Base-by-base conservation (phyloP, 2,329 filamentous ascomycete species). In the Colletotrichum sp. region DNA sequence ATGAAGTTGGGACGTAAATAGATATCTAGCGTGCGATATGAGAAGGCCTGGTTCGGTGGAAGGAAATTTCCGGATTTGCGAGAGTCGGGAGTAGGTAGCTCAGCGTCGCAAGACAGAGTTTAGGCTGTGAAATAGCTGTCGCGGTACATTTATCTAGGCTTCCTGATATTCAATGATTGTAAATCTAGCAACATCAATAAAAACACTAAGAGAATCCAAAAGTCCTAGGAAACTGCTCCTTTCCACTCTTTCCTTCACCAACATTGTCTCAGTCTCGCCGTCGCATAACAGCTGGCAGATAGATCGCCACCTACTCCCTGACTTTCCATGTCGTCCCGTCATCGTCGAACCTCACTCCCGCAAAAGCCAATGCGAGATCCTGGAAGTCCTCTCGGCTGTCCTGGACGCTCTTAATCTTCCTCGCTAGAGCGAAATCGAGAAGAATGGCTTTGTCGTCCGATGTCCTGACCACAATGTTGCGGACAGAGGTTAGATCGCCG, bases 181-280 rank as follows among this genome's bases (percentile, higher is more conserved):
- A 36, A 36, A 36, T 7, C 6, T 36, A 36, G 13, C 34, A 36
- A 36, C 0, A 15, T 3, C 34, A 36, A 36, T 1, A 36, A 3
- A 36, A 36, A 36, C 13, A 15, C 1, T 7, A 2, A 36, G 0
- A 4, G 34, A 15, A 0, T 36, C 0, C 34, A 2, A 36, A 36
- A 6, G 0, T 7, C 0, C 34, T 39, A 39, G 0, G 36, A 18
- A 39, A 18, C 15, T 5, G 1, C 1, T 18, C 4, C 34, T 39
- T 39, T 18, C 16, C 2, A 16, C 8, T 4, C 15, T 18, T 39
- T 1, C 34, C 34, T 36, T 36, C 6, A 15, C 1, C 7, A 8
- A 0, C 0, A 39, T 39, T 0, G 0, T 39, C 36, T 18, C 36
- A 39, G 8, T 5, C 8, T 39, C 16, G 16, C 8, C 8, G 16